phyloP scores from a whole-genome alignment of 805 yeast species.

The Priceomyces carsonii region DNA sequence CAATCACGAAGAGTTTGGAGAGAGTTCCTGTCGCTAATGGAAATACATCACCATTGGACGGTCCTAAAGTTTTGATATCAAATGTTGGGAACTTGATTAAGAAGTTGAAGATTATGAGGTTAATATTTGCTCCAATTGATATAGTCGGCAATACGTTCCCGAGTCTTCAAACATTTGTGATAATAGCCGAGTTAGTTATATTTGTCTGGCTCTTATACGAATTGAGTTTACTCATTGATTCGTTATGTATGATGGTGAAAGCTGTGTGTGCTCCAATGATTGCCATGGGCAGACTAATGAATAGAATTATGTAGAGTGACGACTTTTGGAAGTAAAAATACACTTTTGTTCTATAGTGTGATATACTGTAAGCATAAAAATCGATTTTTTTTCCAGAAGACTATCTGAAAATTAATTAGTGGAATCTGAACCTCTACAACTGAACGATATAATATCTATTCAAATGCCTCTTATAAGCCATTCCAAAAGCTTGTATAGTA shows the following conservation, averaged over 20 bases:
- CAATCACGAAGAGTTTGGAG: conserved; percentile 32
- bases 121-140: conserved; percentile 43
- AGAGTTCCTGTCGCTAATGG: conserved; percentile 8
- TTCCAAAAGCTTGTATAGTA: too few relatives aligned
- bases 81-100: conserved; percentile 35
- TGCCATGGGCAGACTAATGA: conserved; percentile 45
- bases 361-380: background rate
- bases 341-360: background rate
- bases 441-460: background rate
- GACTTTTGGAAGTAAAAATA: too few relatives aligned
- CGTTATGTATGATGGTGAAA: conserved; percentile 44
- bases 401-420: background rate
- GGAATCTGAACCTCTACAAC: background rate
- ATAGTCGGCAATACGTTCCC: conserved; percentile 38
- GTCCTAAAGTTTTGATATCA: conserved; percentile 25
- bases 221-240: conserved; percentile 41
- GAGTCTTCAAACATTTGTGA: conserved; percentile 37
- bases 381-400: too few relatives aligned
- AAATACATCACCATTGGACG: background rate
- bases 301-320: conserved; percentile 40
- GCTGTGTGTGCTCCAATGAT: conserved; percentile 49
- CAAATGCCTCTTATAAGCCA: too few relatives aligned
- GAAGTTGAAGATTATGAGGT: conserved; percentile 33
- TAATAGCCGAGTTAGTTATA: conserved; percentile 36
- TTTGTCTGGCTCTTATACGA: conserved; percentile 45